Percentiles rank a stretch among this genome's conserved stretches.
Evolutionary conservation across 2,329 filamentous ascomycete genomes (phyloP).

Genomic region (Neonectria hederae): DNA sequence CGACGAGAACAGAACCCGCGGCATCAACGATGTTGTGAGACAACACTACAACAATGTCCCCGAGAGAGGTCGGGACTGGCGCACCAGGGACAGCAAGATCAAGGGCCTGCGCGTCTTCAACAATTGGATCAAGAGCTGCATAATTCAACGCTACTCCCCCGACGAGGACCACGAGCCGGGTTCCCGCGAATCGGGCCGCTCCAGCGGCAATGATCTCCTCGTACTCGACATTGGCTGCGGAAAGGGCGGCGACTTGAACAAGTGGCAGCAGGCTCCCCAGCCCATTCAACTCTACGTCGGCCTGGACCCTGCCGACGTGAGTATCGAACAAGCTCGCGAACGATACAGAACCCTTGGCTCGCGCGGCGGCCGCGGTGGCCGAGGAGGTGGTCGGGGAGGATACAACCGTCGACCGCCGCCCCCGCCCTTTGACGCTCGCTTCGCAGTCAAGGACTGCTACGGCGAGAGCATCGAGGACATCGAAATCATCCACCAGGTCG

Average conservation of each 20-base stretch:
- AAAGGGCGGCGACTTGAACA: slow-evolving; percentile 93
- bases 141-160: slow-evolving; percentile 96
- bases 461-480: slow-evolving; percentile 84
- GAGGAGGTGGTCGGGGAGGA: slow-evolving; percentile 51
- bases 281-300: slow-evolving; percentile 93
- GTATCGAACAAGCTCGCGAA: slow-evolving; percentile 88
- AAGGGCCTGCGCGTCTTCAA: slow-evolving; percentile 95
- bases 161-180: slow-evolving; percentile 76
- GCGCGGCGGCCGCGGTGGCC: slow-evolving; percentile 65
- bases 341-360: slow-evolving; percentile 79
- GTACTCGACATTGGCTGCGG: slow-evolving; percentile 96
- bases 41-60: slow-evolving; percentile 97
- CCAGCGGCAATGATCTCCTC: slow-evolving; percentile 70
- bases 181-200: slow-evolving; percentile 62
- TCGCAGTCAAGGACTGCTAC: slow-evolving; percentile 93
- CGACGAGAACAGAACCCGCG: slow-evolving; percentile 54
- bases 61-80: slow-evolving; percentile 92
- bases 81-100: slow-evolving; percentile 92
- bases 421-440: slow-evolving; percentile 83
- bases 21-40: slow-evolving; percentile 84
- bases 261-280: slow-evolving; percentile 96
- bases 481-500: slow-evolving; percentile 83
- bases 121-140: slow-evolving; percentile 98
- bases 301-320: slow-evolving; percentile 90
- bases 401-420: slow-evolving; percentile 56